phyloP scores from a whole-genome alignment of 2,329 filamentous ascomycete species.

The Dissoconium aciculare region DNA sequence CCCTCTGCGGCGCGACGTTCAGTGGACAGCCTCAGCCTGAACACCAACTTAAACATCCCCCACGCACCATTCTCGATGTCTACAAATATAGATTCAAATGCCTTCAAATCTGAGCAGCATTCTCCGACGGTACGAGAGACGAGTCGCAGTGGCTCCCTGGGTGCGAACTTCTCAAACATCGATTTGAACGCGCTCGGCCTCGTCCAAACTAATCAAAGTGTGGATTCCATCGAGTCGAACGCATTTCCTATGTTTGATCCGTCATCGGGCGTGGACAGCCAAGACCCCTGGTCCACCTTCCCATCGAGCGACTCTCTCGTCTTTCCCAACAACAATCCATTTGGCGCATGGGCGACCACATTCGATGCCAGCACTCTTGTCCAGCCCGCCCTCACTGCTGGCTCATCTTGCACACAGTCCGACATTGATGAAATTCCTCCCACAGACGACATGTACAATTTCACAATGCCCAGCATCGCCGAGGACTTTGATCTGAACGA shows the following conservation, averaged over 20 bases:
- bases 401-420: constrained; percentile 26
- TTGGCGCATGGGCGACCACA: constrained; percentile 20
- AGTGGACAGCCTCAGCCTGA: constrained; percentile 35
- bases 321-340: constrained; percentile 22
- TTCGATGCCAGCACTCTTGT: constrained; percentile 13
- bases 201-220: constrained; percentile 14
- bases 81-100: neutral
- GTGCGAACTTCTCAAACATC: constrained; percentile 11
- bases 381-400: constrained; percentile 25
- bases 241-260: constrained; percentile 13
- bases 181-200: constrained; percentile 16
- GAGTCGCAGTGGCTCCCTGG: constrained; percentile 7
- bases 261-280: constrained; percentile 16
- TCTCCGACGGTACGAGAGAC: constrained; percentile 16
- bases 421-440: constrained; percentile 25
- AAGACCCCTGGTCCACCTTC: constrained; percentile 20
- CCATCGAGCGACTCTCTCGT: constrained; percentile 14
- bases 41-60: constrained; percentile 7
- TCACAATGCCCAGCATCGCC: constrained; percentile 20
- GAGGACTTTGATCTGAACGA: constrained; percentile 15
- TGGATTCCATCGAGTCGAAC: constrained; percentile 14
- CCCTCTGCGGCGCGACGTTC: constrained; percentile 33
- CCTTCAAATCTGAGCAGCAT: constrained; percentile 20
- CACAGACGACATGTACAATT: constrained; percentile 20
- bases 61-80: neutral